These are phyloP conservation scores for Inonotus hispidus DNA, from an alignment of 1,284 basidiomycete genomes.

Conservation along the genomic window DNA sequence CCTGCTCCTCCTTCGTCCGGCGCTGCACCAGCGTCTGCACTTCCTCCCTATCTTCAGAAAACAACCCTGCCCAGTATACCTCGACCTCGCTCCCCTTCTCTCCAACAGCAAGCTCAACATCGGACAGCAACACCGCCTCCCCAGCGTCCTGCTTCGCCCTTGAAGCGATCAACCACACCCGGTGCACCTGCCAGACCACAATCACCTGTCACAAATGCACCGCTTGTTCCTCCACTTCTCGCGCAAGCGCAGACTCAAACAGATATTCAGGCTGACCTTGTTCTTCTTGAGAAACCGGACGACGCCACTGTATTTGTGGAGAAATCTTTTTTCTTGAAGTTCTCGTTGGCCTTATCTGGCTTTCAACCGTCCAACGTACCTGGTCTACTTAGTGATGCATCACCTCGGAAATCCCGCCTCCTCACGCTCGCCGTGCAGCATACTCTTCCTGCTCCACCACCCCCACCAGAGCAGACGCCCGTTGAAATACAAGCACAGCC, in stretches of 20 bases:
- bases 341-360: constrained; percentile 41
- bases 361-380: constrained; percentile 27
- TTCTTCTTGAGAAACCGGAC: constrained; percentile 46
- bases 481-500: constrained; percentile 15
- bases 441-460: constrained; percentile 23
- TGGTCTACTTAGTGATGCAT: constrained; percentile 12
- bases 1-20: constrained; percentile 30
- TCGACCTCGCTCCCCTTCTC: constrained; percentile 48
- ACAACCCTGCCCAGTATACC: constrained; percentile 33
- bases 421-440: constrained; percentile 61
- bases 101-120: constrained; percentile 35
- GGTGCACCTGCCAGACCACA: constrained; percentile 37
- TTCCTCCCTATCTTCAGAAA: constrained; percentile 68
- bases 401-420: constrained; percentile 27
- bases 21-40: constrained; percentile 48
- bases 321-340: constrained; percentile 51
- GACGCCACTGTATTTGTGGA: constrained; percentile 40
- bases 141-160: constrained; percentile 52
- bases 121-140: constrained; percentile 29
- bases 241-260: constrained; percentile 21
- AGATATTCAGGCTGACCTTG: constrained; percentile 55
- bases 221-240: constrained; percentile 15
- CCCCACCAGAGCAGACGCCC: constrained; percentile 19
- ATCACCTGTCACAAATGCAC: constrained; percentile 37
- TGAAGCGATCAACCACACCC: constrained; percentile 38